Base-by-base conservation (phyloP, 2,329 filamentous ascomycete species). In the Pseudocercospora vitis region DNA sequence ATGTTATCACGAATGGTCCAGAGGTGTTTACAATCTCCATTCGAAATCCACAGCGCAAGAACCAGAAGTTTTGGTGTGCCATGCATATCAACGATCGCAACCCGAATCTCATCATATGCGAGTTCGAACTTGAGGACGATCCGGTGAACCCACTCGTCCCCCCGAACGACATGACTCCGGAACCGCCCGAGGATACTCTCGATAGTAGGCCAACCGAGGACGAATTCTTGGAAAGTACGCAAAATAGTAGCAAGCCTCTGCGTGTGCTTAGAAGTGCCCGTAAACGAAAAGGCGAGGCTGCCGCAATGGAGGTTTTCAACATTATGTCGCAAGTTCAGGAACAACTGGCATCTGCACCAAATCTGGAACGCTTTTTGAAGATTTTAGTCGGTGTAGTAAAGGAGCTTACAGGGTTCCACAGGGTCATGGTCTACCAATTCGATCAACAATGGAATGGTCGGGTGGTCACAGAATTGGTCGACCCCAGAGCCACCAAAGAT, bases 351-450 rank as follows among this genome's bases (percentile, higher is more conserved):
- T 81, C 83, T 21, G 88, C 90, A 1, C 77, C 83, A 0, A 85
- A 80, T 55, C 74, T 95, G 0, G 84, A 90, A 1, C 77, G 71
- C 1, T 89, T 96, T 55, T 74, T 95, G 31, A 92, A 94, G 63
- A 85, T 91, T 4, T 72, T 94, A 2, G 87, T 92, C 0, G 90
- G 90, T 0, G 87, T 96, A 6, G 83, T 95, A 28, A 95, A 95
- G 66, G 91, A 96, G 65, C 69, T 96, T 45, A 95, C 90, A 0
- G 90, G 91, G 0, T 96, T 96, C 60, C 91, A 95, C 66, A 87
- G 91, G 9, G 89, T 95, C 44, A 91, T 96, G 88, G 81, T 96
- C 1, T 96, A 95, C 65, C 89, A 95, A 69, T 96, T 96, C 59
- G 91, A 96, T 68, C 77, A 84, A 3, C 72, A 79, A 1, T 94